Evolutionary conservation across 2,329 filamentous ascomycete genomes (phyloP).

Genomic region (Colletotrichum lentis): DNA sequence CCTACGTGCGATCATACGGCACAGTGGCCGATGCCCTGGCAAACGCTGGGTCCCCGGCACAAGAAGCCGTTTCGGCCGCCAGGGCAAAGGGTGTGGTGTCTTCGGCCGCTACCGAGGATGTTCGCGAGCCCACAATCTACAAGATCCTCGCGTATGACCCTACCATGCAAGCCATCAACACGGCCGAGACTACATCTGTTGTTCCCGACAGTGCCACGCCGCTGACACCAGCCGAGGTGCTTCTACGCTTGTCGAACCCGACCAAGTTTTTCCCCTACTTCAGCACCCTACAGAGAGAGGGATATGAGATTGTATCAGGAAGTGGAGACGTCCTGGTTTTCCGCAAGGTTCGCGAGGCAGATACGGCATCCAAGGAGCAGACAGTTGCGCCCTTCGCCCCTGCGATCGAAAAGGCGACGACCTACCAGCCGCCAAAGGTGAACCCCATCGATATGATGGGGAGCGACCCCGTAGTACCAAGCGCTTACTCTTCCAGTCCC

Average conservation of each 20-base stretch:
- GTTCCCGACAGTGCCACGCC: constrained; percentile 58
- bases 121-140: constrained; percentile 54
- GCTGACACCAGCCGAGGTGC: constrained; percentile 66
- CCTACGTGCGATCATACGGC: constrained; percentile 49
- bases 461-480: constrained; percentile 49
- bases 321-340: constrained; percentile 71
- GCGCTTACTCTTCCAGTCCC: constrained; percentile 68
- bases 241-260: constrained; percentile 68
- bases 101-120: constrained; percentile 11
- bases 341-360: constrained; percentile 61
- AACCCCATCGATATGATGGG: constrained; percentile 70
- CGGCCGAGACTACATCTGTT: constrained; percentile 67
- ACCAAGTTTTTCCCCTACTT: constrained; percentile 73
- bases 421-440: constrained; percentile 44
- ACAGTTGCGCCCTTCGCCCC: constrained; percentile 2
- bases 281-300: constrained; percentile 63
- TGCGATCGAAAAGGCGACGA: constrained; percentile 33
- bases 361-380: constrained; percentile 35
- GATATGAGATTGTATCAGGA: constrained; percentile 73
- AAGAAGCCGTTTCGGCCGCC: background rate
- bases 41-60: constrained; percentile 1
- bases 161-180: constrained; percentile 63
- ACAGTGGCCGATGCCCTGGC: constrained; percentile 28
- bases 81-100: background rate
- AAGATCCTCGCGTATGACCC: constrained; percentile 74